Base-by-base conservation (phyloP, 1,284 basidiomycete genomes). In the Cryptococcus amylolentus region DNA sequence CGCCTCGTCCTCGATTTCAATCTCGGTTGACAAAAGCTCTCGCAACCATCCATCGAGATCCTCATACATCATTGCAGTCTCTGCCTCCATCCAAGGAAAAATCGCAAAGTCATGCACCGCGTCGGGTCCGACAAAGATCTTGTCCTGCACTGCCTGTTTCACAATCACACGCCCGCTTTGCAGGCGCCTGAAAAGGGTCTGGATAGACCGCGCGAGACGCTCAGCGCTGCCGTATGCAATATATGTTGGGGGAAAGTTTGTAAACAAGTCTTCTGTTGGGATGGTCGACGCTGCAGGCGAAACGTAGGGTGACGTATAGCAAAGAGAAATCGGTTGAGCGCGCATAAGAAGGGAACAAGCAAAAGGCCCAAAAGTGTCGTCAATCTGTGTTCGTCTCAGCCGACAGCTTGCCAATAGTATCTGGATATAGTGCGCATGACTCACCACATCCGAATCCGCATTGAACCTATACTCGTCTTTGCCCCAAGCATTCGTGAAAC, bases 31-130 rank as follows among this genome's bases (percentile, higher is more conserved):
- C 20, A 71, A 49, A 14, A 75, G 56, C 4, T 66, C 60, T 44
- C 69, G 55, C 23, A 75, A 56, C 72, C 73, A 75, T n/a, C 46
- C 61, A 58, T 75, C 72, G 7, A 73, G 52, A 14, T 63, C 60
- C 51, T 66, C 66, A 38, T 72, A 73, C 13, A 66, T 62, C 6
- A 38, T 49, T 1, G 65, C 62, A 8, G 72, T 61, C 57, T 76
- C 73, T 47, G 64, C 64, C 5, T 63, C 65, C 55, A 70, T 69
- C 67, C 69, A 72, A 3, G 70, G 70, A 52, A 76, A 76, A 41
- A 75, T 72, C 60, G 67, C 61, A 52, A 75, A 75, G 54, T 75
- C 74, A 56, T 76, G 74, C 4, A 75, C 69, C 3, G 65, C 64
- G 47, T 75, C 71, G 6, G 60, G 54, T 7, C 60, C 55, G 4